Percentiles rank a stretch among this genome's conserved stretches.
Conservation (phyloP, 192 early-diverging fungal species). For the Linnemannia schmuckeri region DNA sequence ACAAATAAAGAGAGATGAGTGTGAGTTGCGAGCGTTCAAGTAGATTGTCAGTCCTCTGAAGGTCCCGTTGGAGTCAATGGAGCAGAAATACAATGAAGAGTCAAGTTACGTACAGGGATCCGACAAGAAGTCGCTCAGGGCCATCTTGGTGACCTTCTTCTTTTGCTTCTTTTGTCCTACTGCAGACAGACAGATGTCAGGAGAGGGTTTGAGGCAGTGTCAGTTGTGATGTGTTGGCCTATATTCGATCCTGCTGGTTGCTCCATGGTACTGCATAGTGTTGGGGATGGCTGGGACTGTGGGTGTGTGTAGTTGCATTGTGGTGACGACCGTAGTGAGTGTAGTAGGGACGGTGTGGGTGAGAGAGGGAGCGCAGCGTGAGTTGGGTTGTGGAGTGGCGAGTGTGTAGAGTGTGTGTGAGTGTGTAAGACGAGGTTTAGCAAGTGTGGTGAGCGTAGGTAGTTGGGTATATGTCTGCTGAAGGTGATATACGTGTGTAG, state of each 20-base stretch:
- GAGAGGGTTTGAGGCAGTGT: not conserved
- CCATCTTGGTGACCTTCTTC: conserved; percentile 93
- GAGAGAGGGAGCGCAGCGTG: too few species aligned
- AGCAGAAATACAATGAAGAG: conserved; percentile 1
- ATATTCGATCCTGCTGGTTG: not conserved
- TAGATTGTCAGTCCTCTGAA: conserved; percentile 35
- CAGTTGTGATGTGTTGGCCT: not conserved
- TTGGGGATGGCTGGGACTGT: not conserved
- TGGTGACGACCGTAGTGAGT: too few species aligned
- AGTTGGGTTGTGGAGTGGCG: too few species aligned
- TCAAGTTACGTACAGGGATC: conserved; percentile 67
- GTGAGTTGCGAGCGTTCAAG: not conserved
- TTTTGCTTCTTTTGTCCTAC: conserved; percentile 67
- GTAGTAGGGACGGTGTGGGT: too few species aligned
- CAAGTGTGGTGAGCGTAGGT: too few species aligned
- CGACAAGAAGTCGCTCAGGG: conserved; percentile 85
- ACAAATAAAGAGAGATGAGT: conserved; percentile 2
- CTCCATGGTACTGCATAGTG: not conserved
- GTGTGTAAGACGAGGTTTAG: too few species aligned
- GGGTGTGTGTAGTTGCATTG: too few species aligned
- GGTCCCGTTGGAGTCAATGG: conserved; percentile 42
- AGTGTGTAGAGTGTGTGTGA: too few species aligned
- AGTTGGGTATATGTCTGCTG: not conserved
- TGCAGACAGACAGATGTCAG: not conserved
- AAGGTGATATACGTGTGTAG: not conserved